Evolutionary conservation across 768 basidiomycete species (phyloP), one percentile per base, ranked within the genome.

Genomic region (Russula dissimulans): DNA sequence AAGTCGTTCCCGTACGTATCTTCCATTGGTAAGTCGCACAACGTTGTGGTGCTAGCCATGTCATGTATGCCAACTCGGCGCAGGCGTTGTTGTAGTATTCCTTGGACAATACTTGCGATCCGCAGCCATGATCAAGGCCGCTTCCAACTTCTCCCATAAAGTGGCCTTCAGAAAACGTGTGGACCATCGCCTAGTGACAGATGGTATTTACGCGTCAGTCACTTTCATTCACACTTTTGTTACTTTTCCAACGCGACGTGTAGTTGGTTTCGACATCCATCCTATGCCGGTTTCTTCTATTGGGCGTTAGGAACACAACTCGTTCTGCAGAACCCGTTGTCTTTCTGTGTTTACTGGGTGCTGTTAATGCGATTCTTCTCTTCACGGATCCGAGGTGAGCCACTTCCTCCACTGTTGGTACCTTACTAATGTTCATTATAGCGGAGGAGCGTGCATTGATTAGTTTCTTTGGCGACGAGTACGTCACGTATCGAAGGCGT

Each of bases 301-400:
- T 98, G 97, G 97, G 94, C 93, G 0, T 68, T 99, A 31, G 93
- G 95, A 2, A 97, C 93, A 0, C 97, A 99, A 70, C 73, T 98
- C 41, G 81, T 92, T 0, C 78, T 98, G 22, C 93, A 93, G 69
- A 99, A 98, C 69, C 82, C 89, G 0, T 34, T 93, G 15, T 84
- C 84, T 14, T 84, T 90, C 64, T 46, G 84, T 2, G 71, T 82
- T 1, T 98, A 88, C 68, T 67, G 78, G 2, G 63, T 80, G 41
- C 71, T 94, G 1, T 76, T 98, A 5, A 94, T 89, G 83, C 77
- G 80, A 50, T 99, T 98, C 77, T 99, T 99, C 73, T 81, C 84
- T 59, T 71, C 76, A 60, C 81, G 97, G 10, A 95, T 87, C 32
- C 75, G 78, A 75, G 80, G 95, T 95, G 57, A 68, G 87, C 75